Percentiles rank a stretch among this genome's conserved stretches.
These are phyloP conservation scores for Calycina herbarum DNA, from an alignment of 2,329 filamentous ascomycete genomes.

Conservation along the genomic window DNA sequence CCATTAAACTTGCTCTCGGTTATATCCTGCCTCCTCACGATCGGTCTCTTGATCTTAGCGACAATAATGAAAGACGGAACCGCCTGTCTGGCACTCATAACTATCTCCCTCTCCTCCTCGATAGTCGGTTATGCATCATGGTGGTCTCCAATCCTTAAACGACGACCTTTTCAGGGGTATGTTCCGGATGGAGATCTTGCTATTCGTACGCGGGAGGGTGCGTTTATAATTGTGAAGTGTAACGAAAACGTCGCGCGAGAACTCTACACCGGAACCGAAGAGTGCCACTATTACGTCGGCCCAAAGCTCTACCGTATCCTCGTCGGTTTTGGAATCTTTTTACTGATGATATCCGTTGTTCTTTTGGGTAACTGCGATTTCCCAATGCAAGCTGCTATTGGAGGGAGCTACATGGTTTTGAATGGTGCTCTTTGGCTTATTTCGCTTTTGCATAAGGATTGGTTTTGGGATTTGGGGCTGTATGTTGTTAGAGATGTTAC, in stretches of 20 bases:
- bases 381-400: conserved; percentile 59
- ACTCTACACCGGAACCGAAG: conserved; percentile 60
- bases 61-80: conserved; percentile 49
- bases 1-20: conserved; percentile 55
- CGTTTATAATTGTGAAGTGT: conserved; percentile 58
- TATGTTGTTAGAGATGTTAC: conserved; percentile 48
- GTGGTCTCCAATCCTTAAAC: conserved; percentile 57
- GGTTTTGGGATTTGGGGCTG: conserved; percentile 58
- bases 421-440: conserved; percentile 58
- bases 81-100: conserved; percentile 50
- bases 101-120: conserved; percentile 54
- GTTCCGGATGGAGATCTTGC: conserved; percentile 58
- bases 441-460: conserved; percentile 40
- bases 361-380: conserved; percentile 63
- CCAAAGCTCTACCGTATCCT: conserved; percentile 49
- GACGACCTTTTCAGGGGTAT: conserved; percentile 47
- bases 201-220: conserved; percentile 60
- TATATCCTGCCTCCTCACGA: conserved; percentile 50
- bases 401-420: conserved; percentile 56
- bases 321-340: conserved; percentile 57
- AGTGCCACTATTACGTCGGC: conserved; percentile 56
- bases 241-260: conserved; percentile 62
- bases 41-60: conserved; percentile 48
- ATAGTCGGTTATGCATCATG: conserved; percentile 57
- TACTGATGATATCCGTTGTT: conserved; percentile 62